phyloP scores from a whole-genome alignment of 2,329 filamentous ascomycete species.

The Phaeosphaeriaceae sp. region DNA sequence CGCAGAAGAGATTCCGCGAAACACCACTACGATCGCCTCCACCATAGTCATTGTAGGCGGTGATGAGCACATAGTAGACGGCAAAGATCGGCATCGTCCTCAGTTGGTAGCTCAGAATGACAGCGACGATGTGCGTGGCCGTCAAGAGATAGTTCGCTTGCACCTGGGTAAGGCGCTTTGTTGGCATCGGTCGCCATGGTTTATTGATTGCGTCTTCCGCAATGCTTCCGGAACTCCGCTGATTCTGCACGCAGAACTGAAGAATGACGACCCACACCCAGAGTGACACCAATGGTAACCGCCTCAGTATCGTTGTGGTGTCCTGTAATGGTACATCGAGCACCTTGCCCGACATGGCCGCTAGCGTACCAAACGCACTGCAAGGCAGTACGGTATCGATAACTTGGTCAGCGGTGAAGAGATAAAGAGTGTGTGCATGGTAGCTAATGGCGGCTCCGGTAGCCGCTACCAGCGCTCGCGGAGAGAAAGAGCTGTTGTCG shows the following conservation, averaged over 20 bases:
- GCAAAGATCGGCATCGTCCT: conserved; percentile 19
- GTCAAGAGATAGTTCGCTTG: conserved; percentile 24
- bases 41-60: conserved; percentile 41
- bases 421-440: conserved; percentile 8
- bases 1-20: conserved; percentile 42
- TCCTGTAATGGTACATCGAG: conserved; percentile 16
- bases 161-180: conserved; percentile 24
- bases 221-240: conserved; percentile 42
- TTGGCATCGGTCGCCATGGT: conserved; percentile 46
- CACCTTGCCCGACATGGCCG: conserved; percentile 14
- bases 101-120: conserved; percentile 11
- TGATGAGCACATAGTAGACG: conserved; percentile 25
- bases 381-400: conserved; percentile 20
- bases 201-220: conserved; percentile 53
- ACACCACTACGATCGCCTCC: conserved; percentile 36
- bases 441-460: not conserved
- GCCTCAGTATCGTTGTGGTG: conserved; percentile 3
- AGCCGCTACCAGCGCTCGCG: not conserved
- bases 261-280: conserved; percentile 51
- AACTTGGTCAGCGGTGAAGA: conserved; percentile 14
- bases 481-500: not conserved
- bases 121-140: conserved; percentile 1
- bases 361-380: conserved; percentile 15
- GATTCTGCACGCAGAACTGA: conserved; percentile 51
- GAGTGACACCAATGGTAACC: conserved; percentile 4